These are phyloP conservation scores for Nannizziopsis barbatae DNA, from an alignment of 2,329 filamentous ascomycete genomes.

Conservation along the genomic window DNA sequence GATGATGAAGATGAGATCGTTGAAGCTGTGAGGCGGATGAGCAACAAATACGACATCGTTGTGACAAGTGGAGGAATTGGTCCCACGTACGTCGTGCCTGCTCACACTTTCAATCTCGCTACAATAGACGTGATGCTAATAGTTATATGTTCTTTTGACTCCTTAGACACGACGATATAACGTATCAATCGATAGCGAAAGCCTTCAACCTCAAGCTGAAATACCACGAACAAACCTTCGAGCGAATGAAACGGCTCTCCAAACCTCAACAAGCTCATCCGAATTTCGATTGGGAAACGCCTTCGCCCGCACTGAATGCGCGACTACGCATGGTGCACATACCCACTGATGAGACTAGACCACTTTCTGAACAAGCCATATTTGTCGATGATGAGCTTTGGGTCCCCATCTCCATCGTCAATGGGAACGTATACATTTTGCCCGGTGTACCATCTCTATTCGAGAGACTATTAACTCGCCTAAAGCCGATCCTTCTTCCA, in stretches of 20 bases:
- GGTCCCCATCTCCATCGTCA: constrained; percentile 82
- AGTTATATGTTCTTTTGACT: background rate
- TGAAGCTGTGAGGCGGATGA: constrained; percentile 80
- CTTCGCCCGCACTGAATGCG: constrained; percentile 64
- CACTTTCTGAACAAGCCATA: constrained; percentile 59
- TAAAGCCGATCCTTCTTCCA: constrained; percentile 61
- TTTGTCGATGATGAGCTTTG: constrained; percentile 74
- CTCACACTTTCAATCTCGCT: too few species aligned
- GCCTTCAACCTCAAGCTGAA: constrained; percentile 69
- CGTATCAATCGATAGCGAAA: constrained; percentile 85
- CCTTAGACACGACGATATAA: constrained; percentile 89
- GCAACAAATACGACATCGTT: constrained; percentile 79
- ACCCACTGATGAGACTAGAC: constrained; percentile 58
- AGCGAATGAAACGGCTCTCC: constrained; percentile 72
- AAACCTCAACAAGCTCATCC: constrained; percentile 61
- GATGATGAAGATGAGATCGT: constrained; percentile 87
- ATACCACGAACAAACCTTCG: constrained; percentile 64
- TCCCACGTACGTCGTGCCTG: constrained; percentile 57
- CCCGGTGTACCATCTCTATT: constrained; percentile 84
- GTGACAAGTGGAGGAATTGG: constrained; percentile 93
- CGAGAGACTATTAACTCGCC: constrained; percentile 61
- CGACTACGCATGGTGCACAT: constrained; percentile 85
- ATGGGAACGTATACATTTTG: constrained; percentile 85
- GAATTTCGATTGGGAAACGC: constrained; percentile 72
- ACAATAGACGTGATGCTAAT: too few species aligned